Evolutionary conservation across 2,329 filamentous ascomycete species (phyloP).

Genomic region (Dothideomycetes sp.): DNA sequence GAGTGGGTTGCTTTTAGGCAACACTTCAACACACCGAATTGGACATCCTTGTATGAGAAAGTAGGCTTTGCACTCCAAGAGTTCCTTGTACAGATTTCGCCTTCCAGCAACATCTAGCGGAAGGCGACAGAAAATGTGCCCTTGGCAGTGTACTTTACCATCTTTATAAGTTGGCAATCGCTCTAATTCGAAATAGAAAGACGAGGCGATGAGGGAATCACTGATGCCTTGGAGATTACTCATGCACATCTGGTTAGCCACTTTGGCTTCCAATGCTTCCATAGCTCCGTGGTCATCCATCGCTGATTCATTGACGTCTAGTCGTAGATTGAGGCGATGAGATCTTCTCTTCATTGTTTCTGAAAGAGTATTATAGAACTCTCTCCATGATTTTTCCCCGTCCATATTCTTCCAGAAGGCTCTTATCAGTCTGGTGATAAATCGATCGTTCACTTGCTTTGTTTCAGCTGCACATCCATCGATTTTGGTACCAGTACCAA

Average conservation of each 20-base stretch:
- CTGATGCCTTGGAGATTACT: conserved; percentile 9
- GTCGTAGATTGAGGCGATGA: conserved; percentile 20
- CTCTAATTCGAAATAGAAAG: conserved; percentile 20
- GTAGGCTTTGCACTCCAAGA: conserved; percentile 13
- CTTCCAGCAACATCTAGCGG: conserved; percentile 14
- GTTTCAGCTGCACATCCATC: conserved; percentile 14
- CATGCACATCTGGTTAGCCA: conserved; percentile 9
- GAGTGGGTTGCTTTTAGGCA: conserved; percentile 7
- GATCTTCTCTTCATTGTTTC: conserved; percentile 15
- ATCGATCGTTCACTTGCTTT: conserved; percentile 20
- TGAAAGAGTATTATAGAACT: conserved; percentile 17
- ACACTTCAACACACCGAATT: conserved; percentile 13
- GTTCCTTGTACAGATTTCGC: conserved; percentile 11
- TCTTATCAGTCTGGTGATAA: conserved; percentile 17
- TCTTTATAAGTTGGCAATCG: conserved; percentile 8
- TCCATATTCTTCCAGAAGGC: conserved; percentile 21
- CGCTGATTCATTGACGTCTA: conserved; percentile 16
- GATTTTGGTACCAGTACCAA: conserved; percentile 20
- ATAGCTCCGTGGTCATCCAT: conserved; percentile 19
- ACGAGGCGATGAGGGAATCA: conserved; percentile 19
- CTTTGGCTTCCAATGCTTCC: conserved; percentile 13
- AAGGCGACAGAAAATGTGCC: conserved; percentile 16
- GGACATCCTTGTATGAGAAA: conserved; percentile 16
- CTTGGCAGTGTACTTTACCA: conserved; percentile 13
- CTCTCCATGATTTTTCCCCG: conserved; percentile 19